Evolutionary conservation across 257 asterid species (phyloP), one percentile per base, ranked within the genome.

Genomic region (Capsicum baccatum): DNA sequence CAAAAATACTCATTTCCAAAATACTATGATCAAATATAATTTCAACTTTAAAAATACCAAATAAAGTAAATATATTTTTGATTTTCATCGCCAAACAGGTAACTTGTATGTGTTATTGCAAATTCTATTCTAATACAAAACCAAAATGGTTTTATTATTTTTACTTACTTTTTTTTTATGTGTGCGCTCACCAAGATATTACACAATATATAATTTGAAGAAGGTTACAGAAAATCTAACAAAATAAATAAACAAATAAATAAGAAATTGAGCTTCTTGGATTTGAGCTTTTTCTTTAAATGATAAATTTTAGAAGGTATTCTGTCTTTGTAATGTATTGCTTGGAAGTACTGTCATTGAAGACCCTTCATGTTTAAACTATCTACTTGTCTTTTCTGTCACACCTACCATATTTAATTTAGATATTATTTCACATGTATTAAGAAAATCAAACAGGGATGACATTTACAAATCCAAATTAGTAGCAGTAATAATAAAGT

Each of bases 341-440:
- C 70, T 83, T 69, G 80, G 85, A 83, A 83, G 26, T 35, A 69
- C 42, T 35, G 70, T 69, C 80, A 68, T 52, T 57, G 58, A 83
- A 39, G 58, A 83, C 35, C 81, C 85, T 69, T 55, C 58, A n/a
- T 83, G 57, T 83, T 74, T 82, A 64, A 82, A 82, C 79, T 35
- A 35, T 58, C 42, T 16, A 35, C 44, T 69, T 83, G 80, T 83
- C 52, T 83, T 74, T 54, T 55, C 81, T 83, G 81, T 68, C 80
- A 47, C n/a, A 42, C 56, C 58, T 35, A 50, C 79, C 35, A 21
- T 44, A 82, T 63, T 63, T 64, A 81, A 66, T 82, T 66, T 14
- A 64, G 48, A 66, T 47, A 13, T 82, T 13, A 50, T 82, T 82
- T 63, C 21, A n/a, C 64, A 78, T 54, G 16, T 78, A 78, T 54